A percentile compares a stretch with the other conserved stretches of the same genome.
phyloP scores from a whole-genome alignment of 2,329 filamentous ascomycete genomes.

The Fusarium dimerum region DNA sequence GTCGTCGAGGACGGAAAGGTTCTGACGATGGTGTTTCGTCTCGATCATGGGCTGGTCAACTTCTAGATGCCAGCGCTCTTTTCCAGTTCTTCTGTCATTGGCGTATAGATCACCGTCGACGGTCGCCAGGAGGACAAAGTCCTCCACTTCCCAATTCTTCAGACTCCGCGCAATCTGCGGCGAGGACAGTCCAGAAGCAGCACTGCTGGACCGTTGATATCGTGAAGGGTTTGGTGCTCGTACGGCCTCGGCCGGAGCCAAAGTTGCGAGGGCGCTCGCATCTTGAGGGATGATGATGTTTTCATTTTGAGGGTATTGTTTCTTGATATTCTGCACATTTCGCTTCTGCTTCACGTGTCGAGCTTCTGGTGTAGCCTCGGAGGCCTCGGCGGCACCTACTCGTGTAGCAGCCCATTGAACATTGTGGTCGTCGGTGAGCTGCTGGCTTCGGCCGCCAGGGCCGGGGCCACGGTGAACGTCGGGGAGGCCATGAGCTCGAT shows the following conservation, averaged over 20 bases:
- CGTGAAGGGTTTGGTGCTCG: constrained; percentile 82
- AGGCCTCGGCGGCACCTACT: constrained; percentile 31
- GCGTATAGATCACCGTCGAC: constrained; percentile 97
- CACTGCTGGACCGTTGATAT: constrained; percentile 56
- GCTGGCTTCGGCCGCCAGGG: constrained; percentile 29
- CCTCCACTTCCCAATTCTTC: constrained; percentile 99
- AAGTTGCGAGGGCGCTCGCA: constrained; percentile 96
- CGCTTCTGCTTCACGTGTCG: constrained; percentile 22
- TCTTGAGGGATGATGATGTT: constrained; percentile 53
- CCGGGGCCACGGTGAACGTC: constrained; percentile 19
- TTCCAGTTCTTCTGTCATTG: constrained; percentile 82
- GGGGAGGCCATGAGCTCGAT: constrained; percentile 34
- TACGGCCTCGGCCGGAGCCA: constrained; percentile 95
- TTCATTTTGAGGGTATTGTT: constrained; percentile 32
- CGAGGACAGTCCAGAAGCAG: constrained; percentile 70
- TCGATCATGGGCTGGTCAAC: constrained; percentile 87
- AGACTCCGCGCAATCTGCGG: constrained; percentile 93
- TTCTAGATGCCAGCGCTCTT: constrained; percentile 82
- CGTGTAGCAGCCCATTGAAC: constrained; percentile 34
- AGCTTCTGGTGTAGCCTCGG: constrained; percentile 30
- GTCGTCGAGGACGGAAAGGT: constrained; percentile 61
- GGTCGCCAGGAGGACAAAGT: constrained; percentile 99
- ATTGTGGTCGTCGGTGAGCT: constrained; percentile 29
- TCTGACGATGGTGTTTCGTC: constrained; percentile 76
- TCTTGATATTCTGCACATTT: constrained; percentile 31